These are phyloP conservation scores for Dianthus caryophyllus DNA, from an alignment of 148 eudicot genomes.

Conservation along the genomic window DNA sequence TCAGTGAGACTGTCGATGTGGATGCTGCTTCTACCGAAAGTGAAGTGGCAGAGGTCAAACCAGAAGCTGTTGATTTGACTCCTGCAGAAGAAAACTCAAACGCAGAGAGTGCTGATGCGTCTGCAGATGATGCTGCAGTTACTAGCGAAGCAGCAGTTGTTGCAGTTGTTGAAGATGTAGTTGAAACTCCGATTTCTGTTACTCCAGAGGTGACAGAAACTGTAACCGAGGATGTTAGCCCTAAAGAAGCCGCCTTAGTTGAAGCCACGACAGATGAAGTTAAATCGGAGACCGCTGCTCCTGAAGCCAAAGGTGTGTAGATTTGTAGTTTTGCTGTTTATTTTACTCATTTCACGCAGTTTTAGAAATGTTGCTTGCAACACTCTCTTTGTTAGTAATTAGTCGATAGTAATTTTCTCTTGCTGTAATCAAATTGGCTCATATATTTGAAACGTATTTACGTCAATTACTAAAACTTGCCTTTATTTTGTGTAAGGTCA, in stretches of 20 bases:
- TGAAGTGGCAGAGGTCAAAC: background rate
- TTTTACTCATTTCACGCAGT: background rate
- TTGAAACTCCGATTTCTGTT: background rate
- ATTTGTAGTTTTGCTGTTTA: constrained; percentile 6
- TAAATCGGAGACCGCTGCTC: constrained; percentile 18
- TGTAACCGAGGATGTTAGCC: constrained; percentile 19
- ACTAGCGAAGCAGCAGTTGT: constrained; percentile 20
- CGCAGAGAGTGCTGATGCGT: constrained; percentile 1
- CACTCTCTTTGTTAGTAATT: constrained; percentile 9
- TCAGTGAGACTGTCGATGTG: too few species aligned
- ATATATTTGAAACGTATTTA: background rate
- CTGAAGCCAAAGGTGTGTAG: constrained; percentile 31
- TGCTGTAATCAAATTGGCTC: background rate
- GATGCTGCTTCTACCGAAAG: too few species aligned
- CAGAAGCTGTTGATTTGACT: constrained; percentile 27
- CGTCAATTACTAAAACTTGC: background rate
- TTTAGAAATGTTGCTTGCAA: constrained; percentile 5
- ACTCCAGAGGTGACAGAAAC: constrained; percentile 19
- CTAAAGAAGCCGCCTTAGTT: constrained; percentile 18
- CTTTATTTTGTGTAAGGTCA: background rate
- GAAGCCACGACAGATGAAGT: constrained; percentile 18
- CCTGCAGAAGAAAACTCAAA: constrained; percentile 16
- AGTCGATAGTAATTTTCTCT: background rate
- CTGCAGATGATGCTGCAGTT: constrained; percentile 15
- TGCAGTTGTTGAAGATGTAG: constrained; percentile 13